Conservation (phyloP, 805 yeast genomes). For the Candida sphagnicola region DNA sequence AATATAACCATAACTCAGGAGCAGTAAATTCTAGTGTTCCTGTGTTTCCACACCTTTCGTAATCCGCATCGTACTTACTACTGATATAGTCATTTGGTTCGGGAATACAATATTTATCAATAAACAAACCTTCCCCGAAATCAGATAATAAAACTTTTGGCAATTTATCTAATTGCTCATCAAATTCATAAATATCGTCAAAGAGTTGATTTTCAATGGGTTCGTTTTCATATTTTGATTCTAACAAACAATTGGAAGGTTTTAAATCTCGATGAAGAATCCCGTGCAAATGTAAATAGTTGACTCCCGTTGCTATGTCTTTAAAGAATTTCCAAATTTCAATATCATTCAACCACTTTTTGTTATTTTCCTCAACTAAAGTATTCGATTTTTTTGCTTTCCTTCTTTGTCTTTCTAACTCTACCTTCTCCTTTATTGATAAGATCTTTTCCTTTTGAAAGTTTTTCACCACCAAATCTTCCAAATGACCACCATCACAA, state of each 20-base stretch:
- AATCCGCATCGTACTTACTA: slow-evolving; percentile 21
- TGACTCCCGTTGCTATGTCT: slow-evolving; percentile 68
- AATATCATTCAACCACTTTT: slow-evolving; percentile 41
- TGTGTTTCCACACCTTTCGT: slow-evolving; percentile 71
- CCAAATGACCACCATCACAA: slow-evolving; percentile 85
- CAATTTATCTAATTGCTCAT: slow-evolving; percentile 21
- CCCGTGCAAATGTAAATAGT: slow-evolving; percentile 67
- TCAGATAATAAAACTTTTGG: slow-evolving; percentile 83
- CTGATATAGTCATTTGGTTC: slow-evolving; percentile 6
- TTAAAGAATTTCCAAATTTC: slow-evolving; percentile 68
- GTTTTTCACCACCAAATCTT: slow-evolving; percentile 44
- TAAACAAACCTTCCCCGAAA: slow-evolving; percentile 83
- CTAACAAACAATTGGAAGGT: slow-evolving; percentile 80
- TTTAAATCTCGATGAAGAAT: slow-evolving; percentile 86
- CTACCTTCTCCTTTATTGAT: slow-evolving; percentile 24
- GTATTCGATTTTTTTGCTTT: slow-evolving; percentile 15
- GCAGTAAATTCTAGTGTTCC: slow-evolving; percentile 89
- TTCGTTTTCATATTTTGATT: slow-evolving; percentile 20
- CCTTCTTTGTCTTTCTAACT: slow-evolving; percentile 22
- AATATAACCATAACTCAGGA: slow-evolving; percentile 61
- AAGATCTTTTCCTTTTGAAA: slow-evolving; percentile 19
- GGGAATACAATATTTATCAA: slow-evolving; percentile 43
- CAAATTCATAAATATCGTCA: slow-evolving; percentile 9
- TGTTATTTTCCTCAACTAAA: slow-evolving; percentile 5
- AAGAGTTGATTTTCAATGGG: background rate